A percentile compares a stretch with the other conserved stretches of the same genome.
Evolutionary conservation across 306 rosid genomes (phyloP).

Genomic region (Crotalaria pallida): DNA sequence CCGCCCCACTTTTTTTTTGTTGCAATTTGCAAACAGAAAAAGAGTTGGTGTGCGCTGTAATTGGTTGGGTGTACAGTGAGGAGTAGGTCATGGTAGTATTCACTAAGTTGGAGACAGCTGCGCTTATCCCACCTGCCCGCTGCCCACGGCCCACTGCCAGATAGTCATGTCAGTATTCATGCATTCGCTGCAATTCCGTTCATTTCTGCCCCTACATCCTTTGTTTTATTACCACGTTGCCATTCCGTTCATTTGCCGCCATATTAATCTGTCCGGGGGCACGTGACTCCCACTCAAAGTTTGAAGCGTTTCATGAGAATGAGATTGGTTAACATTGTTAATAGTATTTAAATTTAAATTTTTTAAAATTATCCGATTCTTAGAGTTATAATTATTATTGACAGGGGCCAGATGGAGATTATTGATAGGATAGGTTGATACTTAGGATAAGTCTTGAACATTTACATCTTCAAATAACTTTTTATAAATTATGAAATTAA

Average conservation of each 20-base stretch:
- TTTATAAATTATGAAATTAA: too few relatives aligned
- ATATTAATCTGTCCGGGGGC: neutral
- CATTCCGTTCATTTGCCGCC: neutral
- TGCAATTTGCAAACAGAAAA: neutral
- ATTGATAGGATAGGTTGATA: too few relatives aligned
- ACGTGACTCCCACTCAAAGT: neutral
- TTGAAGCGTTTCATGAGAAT: too few relatives aligned
- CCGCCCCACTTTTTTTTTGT: too few relatives aligned
- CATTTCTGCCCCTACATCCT: neutral
- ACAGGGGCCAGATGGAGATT: too few relatives aligned
- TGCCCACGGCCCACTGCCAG: too few relatives aligned
- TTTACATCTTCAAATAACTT: too few relatives aligned
- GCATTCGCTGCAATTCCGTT: neutral
- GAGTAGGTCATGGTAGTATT: neutral
- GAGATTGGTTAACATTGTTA: too few relatives aligned
- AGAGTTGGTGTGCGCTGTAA: neutral
- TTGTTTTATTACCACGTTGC: slow-evolving; percentile 4
- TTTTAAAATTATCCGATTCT: too few relatives aligned
- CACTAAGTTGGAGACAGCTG: slow-evolving; percentile 35
- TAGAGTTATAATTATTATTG: too few relatives aligned
- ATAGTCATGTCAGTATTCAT: neutral
- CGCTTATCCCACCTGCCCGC: slow-evolving; percentile 20
- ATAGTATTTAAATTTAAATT: too few relatives aligned
- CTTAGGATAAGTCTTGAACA: too few relatives aligned
- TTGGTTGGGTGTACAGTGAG: neutral